These are phyloP conservation scores for Lotus japonicus DNA, from an alignment of 306 rosid species.

Conservation along the genomic window DNA sequence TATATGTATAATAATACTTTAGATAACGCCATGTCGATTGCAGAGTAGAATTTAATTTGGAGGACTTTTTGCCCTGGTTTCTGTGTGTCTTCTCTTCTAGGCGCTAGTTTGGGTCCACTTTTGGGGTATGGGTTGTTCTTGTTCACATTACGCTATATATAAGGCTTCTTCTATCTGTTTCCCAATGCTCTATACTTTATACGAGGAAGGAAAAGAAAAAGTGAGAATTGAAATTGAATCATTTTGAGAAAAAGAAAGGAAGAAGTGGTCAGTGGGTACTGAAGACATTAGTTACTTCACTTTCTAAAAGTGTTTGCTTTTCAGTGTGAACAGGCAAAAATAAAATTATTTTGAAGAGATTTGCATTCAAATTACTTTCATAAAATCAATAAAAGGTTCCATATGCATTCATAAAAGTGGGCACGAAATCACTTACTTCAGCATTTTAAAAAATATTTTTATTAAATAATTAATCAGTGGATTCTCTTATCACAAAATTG, in stretches of 20 bases:
- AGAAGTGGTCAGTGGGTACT: constrained; percentile 5
- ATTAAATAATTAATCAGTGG: neutral
- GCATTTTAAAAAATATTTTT: too few species aligned
- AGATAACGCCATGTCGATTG: too few species aligned
- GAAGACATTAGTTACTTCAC: neutral
- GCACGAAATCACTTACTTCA: neutral
- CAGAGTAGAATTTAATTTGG: too few species aligned
- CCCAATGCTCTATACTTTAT: neutral
- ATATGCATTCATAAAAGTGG: neutral
- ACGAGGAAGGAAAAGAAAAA: neutral
- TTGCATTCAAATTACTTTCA: neutral
- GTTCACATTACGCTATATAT: neutral
- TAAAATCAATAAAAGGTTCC: neutral
- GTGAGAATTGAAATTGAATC: neutral
- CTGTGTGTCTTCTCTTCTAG: neutral
- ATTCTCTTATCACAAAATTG: neutral
- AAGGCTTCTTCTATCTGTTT: neutral
- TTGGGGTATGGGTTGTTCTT: neutral
- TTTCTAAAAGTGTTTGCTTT: neutral
- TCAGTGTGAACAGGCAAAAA: constrained; percentile 18
- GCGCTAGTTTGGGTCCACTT: neutral
- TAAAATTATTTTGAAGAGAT: neutral
- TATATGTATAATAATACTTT: too few species aligned
- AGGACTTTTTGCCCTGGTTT: neutral
- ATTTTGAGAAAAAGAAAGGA: neutral